Evolutionary conservation across 768 basidiomycete species (phyloP).

Genomic region (Leccinellum luteum): DNA sequence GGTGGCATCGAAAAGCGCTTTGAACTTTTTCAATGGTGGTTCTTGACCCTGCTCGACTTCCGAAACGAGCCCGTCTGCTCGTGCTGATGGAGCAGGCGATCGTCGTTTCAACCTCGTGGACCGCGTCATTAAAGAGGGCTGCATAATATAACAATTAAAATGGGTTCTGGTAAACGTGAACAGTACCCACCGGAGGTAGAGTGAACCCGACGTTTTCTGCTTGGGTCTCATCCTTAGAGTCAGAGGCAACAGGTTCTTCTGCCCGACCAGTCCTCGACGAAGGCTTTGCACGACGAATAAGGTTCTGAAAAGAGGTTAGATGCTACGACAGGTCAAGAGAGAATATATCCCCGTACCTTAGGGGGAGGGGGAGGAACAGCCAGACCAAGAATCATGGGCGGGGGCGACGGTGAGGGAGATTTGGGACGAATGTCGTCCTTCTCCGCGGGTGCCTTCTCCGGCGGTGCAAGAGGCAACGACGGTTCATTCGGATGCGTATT

Average conservation of each 20-base stretch:
- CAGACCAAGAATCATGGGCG: slow-evolving; percentile 18
- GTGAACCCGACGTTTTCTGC: slow-evolving; percentile 11
- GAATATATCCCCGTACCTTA: slow-evolving; percentile 11
- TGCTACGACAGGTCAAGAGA: not conserved
- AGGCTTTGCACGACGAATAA: slow-evolving; percentile 23
- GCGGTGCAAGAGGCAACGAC: slow-evolving; percentile 32
- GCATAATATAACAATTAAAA: not conserved
- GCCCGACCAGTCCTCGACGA: slow-evolving; percentile 10
- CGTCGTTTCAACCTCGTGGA: slow-evolving; percentile 55
- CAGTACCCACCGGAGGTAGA: slow-evolving; percentile 25
- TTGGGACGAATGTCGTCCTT: slow-evolving; percentile 4
- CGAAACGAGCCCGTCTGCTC: slow-evolving; percentile 16
- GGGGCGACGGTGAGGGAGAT: slow-evolving; percentile 18
- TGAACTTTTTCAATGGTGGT: slow-evolving; percentile 68
- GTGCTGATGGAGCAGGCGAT: slow-evolving; percentile 33
- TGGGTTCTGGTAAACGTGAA: not conserved
- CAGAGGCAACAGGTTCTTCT: slow-evolving; percentile 3
- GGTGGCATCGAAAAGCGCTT: slow-evolving; percentile 65
- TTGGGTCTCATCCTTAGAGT: slow-evolving; percentile 10
- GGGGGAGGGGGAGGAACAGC: slow-evolving; percentile 24
- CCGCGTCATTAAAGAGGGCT: slow-evolving; percentile 43
- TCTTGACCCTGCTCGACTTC: slow-evolving; percentile 31
- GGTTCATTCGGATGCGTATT: slow-evolving; percentile 55
- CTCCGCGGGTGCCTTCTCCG: slow-evolving; percentile 14
- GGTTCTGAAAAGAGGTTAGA: slow-evolving; percentile 16